Base-by-base conservation (phyloP, 768 basidiomycete species). In the Tricholoma matsutake region DNA sequence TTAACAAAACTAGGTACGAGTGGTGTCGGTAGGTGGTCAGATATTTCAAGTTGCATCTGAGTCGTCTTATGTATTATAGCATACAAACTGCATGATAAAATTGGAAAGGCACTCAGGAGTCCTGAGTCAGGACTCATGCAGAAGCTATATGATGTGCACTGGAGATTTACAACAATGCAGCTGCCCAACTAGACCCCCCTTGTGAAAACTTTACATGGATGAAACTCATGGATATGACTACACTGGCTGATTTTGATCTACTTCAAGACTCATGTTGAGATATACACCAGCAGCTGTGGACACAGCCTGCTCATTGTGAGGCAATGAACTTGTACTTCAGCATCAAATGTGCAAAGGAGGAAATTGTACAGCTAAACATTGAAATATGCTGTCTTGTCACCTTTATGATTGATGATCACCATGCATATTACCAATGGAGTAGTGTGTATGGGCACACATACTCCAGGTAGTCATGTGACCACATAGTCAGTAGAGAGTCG, bases 1-100 rank as follows among this genome's bases (percentile, higher is more conserved):
- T 66, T 79, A 3, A 73, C 74, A 20, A 75, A 74, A 61, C 57
- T 76, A 71, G 16, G 77, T 76, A n/a, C 75, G 60, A 20, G 67
- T 65, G 16, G 14, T 20, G 43, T 53, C 32, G 37, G 57, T 58
- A 32, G 13, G 25, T 39, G 14, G 14, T 39, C 39, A 29, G 9
- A 29, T 18, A 18, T 25, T 29, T 54, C 10, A 9, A 41, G 31
- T 53, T 37, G 59, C 4, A 34, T 34, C 32, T 56, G 22, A 56
- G 28, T 54, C 47, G 51, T 54, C 13, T 6, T 28, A 43, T 45
- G 43, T 43, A 53, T 54, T 14, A 9, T 8, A 78, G 77, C 72
- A 0, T 78, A 78, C 59, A 72, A 72, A 39, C 62, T 75, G 60
- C 67, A 71, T 3, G 66, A 67, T 11, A 65, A 75, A 52, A 76